phyloP scores from a whole-genome alignment of 2,329 filamentous ascomycete genomes.

The Cladophialophora carrionii region DNA sequence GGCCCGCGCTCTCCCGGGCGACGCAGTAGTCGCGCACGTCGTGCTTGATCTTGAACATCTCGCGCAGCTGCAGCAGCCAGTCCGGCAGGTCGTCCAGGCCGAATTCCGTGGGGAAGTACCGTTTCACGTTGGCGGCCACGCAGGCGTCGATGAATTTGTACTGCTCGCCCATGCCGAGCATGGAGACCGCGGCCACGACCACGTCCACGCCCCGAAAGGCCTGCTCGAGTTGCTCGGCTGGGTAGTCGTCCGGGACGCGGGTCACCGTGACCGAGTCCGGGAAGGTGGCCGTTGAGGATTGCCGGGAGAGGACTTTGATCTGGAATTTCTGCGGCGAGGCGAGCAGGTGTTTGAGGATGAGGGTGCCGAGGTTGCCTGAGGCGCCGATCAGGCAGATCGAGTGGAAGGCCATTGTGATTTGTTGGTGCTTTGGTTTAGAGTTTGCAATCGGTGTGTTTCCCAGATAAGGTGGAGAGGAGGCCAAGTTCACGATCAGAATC shows the following conservation, averaged over 20 bases:
- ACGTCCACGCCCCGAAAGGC: constrained; percentile 32
- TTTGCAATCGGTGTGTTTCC: not conserved
- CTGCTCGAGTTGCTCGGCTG: constrained; percentile 18
- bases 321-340: constrained; percentile 24
- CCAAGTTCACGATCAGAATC: not conserved
- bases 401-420: constrained; percentile 20
- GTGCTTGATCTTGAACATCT: constrained; percentile 41
- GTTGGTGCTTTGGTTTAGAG: not conserved
- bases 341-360: constrained; percentile 29
- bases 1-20: constrained; percentile 30
- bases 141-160: constrained; percentile 49
- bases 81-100: constrained; percentile 36
- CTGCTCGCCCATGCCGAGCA: constrained; percentile 37
- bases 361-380: constrained; percentile 29
- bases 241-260: constrained; percentile 32
- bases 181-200: constrained; percentile 31
- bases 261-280: constrained; percentile 15
- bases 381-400: constrained; percentile 31
- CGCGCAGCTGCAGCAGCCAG: constrained; percentile 31
- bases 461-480: not conserved
- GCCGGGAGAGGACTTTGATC: constrained; percentile 29
- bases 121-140: constrained; percentile 47
- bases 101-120: constrained; percentile 48
- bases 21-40: constrained; percentile 41
- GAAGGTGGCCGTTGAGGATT: constrained; percentile 28